Evolutionary conservation across 1,284 basidiomycete species (phyloP), one percentile per base, ranked within the genome.

Genomic region (Papiliotrema flavescens): DNA sequence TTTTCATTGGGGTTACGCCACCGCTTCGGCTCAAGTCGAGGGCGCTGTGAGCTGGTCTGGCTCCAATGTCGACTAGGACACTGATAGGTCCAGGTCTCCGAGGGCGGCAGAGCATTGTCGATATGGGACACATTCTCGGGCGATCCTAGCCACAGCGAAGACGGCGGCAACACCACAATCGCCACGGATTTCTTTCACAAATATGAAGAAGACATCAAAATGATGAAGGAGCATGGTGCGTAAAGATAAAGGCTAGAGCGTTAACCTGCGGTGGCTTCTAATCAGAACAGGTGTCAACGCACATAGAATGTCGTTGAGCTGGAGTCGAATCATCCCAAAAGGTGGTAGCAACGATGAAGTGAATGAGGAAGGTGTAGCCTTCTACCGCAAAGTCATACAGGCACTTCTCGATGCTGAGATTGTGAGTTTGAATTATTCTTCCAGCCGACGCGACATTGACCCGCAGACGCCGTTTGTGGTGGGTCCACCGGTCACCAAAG

Each of bases 251-350:
- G 8, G 15, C 78, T 87, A 3, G 73, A 9, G 41, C 9, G 41
- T 23, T 43, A 20, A 13, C 41, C 13, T 23, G 41, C 15, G 34
- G 85, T n/a, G n/a, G n/a, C n/a, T n/a, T n/a, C n/a, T n/a, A n/a
- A n/a, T 57, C 76, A 82, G 44, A 85, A 86, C 13, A 85, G 84
- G 83, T 14, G 86, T 89, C 72, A 57, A 81, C 56, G 76, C 82
- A 0, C 78, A 77, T 65, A 78, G 84, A 13, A 87, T 89, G 73
- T 88, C 85, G 7, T 75, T 89, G 42, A 80, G 86, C 6, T 89
- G 87, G 88, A 82, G 84, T 8, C 79, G 87, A 34, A 80, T 89
- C 60, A 85, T 89, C 51, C 85, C 85, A 4, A 76, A 82, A 34
- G 73, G 70, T 8, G 85, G 87, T 28, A 80, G 84, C 24, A 78